Evolutionary conservation across 805 yeast genomes (phyloP), one percentile per base, ranked within the genome.

Genomic region (Nakazawaea peltata): DNA sequence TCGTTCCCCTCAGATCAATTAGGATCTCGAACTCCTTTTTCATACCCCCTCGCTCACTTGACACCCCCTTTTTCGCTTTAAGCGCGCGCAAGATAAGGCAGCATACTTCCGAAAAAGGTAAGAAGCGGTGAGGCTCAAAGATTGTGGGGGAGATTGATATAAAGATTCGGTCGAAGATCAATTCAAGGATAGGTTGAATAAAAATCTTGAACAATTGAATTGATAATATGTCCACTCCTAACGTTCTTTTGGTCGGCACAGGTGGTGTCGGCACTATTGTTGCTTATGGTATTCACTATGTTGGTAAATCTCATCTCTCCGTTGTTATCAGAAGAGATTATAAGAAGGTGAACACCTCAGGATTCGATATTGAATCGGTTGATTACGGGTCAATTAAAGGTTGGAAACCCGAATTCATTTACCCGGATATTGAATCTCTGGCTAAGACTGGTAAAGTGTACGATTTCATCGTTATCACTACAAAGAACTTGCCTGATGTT

Each of bases 231-330:
- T 28, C 31, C 4, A 28, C 17, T 6, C 11, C 8, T n/a, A 47
- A 58, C 35, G 74, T 72, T 9, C 58, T 80, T n/a, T 58, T 81
- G 7, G 68, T 83, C 22, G 94, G 94, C 5, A 69, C 85, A 2
- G 95, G 94, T 11, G 94, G 94, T 17, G 88, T 85, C 5, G 95
- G 95, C 21, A 67, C 83, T 2, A 71, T 84, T 22, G 77, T 77
- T 4, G 85, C 92, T 0, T 65, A 73, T 32, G 74, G 82, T 0
- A 60, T 85, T 19, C 61, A 59, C 40, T 56, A 58, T 35, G 61
- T 62, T 30, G 69, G 64, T 0, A 57, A 64, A 29, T 61, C 71
- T n/a, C 55, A 61, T 6, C 69, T 81, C 9, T 71, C 84, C 2
- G 59, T 74, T 10, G 81, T 79, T 3, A 69, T 77, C 4, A 67